Conservation (phyloP, 2,329 filamentous ascomycete species). For the Cryphonectria naterciae region DNA sequence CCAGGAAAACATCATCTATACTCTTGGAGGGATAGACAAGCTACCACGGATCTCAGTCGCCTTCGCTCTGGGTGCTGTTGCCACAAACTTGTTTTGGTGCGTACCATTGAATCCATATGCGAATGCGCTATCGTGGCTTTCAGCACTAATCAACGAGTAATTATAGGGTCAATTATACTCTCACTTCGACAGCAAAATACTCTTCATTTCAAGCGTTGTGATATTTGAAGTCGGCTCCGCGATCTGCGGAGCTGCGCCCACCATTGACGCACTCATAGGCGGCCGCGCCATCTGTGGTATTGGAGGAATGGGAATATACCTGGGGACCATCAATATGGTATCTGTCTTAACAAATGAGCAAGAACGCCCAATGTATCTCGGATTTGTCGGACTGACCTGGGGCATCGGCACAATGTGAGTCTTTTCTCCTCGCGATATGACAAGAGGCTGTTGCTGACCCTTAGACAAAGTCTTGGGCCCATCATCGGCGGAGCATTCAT, state of each 20-base stretch:
- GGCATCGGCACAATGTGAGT: slow-evolving; percentile 15
- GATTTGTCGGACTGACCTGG: slow-evolving; percentile 15
- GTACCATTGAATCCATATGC: neutral
- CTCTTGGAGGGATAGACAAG: slow-evolving; percentile 10
- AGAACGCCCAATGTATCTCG: slow-evolving; percentile 23
- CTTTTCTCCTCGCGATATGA: neutral
- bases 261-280: slow-evolving; percentile 31
- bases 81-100: slow-evolving; percentile 14
- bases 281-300: slow-evolving; percentile 32
- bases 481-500: slow-evolving; percentile 44
- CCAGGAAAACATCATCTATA: slow-evolving; percentile 18
- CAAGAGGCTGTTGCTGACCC: neutral
- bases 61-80: slow-evolving; percentile 10
- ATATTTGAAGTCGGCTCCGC: slow-evolving; percentile 20
- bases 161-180: slow-evolving; percentile 22
- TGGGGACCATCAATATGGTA: slow-evolving; percentile 22
- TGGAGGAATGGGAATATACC: slow-evolving; percentile 28
- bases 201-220: slow-evolving; percentile 23
- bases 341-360: slow-evolving; percentile 15
- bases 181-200: slow-evolving; percentile 23
- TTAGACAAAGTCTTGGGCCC: neutral
- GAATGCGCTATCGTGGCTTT: neutral
- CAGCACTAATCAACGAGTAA: neutral
- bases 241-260: slow-evolving; percentile 24
- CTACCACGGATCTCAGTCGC: slow-evolving; percentile 16